Evolutionary conservation across 1,139 yeast species (phyloP).

Genomic region (Debaryomyces udenii): DNA sequence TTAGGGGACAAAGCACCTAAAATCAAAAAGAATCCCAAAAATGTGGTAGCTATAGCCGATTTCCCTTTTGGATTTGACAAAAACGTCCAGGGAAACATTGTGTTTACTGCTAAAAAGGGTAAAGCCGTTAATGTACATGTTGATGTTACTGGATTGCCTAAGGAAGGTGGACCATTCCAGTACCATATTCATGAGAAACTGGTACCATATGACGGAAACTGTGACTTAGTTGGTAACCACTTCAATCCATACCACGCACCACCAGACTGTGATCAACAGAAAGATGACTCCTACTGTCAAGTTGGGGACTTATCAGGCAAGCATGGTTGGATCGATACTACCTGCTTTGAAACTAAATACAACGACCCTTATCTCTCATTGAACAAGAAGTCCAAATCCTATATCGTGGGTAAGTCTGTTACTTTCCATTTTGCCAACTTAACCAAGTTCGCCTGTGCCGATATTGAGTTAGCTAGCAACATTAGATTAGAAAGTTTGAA

Average conservation of each 20-base stretch:
- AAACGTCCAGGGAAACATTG: constrained; percentile 50
- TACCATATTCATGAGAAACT: constrained; percentile 60
- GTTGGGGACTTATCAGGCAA: constrained; percentile 68
- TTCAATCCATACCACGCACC: constrained; percentile 58
- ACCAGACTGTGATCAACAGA: constrained; percentile 45
- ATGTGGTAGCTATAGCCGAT: constrained; percentile 58
- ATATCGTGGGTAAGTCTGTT: constrained; percentile 54
- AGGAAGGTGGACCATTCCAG: constrained; percentile 57
- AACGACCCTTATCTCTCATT: constrained; percentile 58
- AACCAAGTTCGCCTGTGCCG: constrained; percentile 61
- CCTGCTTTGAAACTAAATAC: constrained; percentile 56
- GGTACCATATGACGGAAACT: constrained; percentile 46
- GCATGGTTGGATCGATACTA: constrained; percentile 59
- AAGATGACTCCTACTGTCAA: constrained; percentile 56
- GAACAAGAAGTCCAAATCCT: constrained; percentile 48
- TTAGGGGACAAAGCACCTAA: constrained; percentile 42
- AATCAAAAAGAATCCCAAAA: constrained; percentile 44
- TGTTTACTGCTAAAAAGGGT: constrained; percentile 49
- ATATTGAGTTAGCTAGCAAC: constrained; percentile 42
- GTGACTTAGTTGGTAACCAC: constrained; percentile 53
- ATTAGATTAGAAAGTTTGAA: constrained; percentile 29
- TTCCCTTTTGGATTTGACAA: constrained; percentile 51
- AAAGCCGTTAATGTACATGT: constrained; percentile 59
- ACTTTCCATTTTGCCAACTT: constrained; percentile 54
- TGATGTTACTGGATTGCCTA: constrained; percentile 60